phyloP scores from a whole-genome alignment of 306 rosid genomes.

The Cucumis sativus region DNA sequence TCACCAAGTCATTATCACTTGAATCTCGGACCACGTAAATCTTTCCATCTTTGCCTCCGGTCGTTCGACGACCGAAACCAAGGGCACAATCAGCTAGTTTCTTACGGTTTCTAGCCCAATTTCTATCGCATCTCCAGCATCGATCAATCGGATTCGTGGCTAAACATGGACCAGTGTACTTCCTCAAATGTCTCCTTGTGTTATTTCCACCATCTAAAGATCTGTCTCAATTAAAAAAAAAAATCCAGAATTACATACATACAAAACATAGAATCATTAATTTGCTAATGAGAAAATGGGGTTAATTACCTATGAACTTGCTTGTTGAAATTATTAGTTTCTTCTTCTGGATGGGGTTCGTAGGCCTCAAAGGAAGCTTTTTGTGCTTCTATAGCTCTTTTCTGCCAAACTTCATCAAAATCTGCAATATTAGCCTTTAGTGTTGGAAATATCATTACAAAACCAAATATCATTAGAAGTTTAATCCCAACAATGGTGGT shows the following conservation, averaged over 20 bases:
- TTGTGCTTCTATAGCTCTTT: conserved; percentile 23
- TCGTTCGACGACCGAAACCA: conserved; percentile 33
- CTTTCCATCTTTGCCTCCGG: conserved; percentile 34
- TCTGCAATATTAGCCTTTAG: conserved; percentile 20
- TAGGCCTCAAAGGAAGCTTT: conserved; percentile 5
- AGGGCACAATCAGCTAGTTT: conserved; percentile 29
- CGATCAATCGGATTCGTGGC: conserved; percentile 37
- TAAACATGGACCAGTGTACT: conserved; percentile 14
- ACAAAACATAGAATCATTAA: neutral
- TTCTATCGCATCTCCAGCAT: conserved; percentile 39
- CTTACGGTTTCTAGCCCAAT: conserved; percentile 33
- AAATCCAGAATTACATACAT: neutral
- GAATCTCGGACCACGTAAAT: conserved; percentile 26
- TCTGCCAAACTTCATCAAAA: conserved; percentile 27
- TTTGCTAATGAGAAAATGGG: neutral
- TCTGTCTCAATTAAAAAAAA: conserved; percentile 5
- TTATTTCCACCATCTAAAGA: conserved; percentile 2
- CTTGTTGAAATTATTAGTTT: neutral
- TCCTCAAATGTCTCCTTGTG: conserved; percentile 19
- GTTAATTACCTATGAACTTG: neutral
- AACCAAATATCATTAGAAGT: conserved; percentile 18
- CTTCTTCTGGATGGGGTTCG: neutral
- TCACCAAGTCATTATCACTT: conserved; percentile 18
- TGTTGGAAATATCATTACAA: conserved; percentile 10
- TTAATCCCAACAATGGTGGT: neutral